Evolutionary conservation across 2,329 filamentous ascomycete genomes (phyloP).

Genomic region (Fusarium begoniae): DNA sequence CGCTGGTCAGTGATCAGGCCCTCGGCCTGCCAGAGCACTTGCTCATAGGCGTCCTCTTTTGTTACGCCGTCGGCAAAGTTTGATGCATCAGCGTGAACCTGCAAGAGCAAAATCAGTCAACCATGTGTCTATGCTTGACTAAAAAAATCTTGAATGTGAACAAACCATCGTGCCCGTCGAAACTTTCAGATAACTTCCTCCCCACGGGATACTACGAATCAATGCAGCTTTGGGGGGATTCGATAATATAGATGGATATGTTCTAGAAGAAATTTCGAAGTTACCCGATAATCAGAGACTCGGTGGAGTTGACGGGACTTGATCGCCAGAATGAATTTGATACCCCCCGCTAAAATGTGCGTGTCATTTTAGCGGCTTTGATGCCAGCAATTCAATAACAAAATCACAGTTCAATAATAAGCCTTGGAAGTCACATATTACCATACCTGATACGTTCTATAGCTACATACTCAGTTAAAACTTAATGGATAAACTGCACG

Average conservation of each 20-base stretch:
- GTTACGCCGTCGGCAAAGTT: conserved; percentile 73
- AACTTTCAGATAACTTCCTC: neutral
- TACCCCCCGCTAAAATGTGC: conserved; percentile 32
- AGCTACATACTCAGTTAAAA: neutral
- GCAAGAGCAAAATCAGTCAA: conserved; percentile 5
- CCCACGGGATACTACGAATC: no score
- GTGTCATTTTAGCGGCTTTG: conserved; percentile 41
- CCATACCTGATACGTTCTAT: neutral
- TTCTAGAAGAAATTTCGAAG: conserved; percentile 25
- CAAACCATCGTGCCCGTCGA: conserved; percentile 27
- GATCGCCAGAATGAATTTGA: conserved; percentile 21
- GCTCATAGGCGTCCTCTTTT: conserved; percentile 78
- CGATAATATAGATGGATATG: neutral
- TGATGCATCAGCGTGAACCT: conserved; percentile 83
- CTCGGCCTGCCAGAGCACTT: conserved; percentile 75
- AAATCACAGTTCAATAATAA: neutral
- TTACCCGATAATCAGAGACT: neutral
- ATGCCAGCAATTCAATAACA: conserved; percentile 20
- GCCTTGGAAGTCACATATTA: neutral
- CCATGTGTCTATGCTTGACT: neutral
- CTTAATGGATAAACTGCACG: neutral
- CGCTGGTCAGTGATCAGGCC: conserved; percentile 76
- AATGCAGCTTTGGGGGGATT: neutral
- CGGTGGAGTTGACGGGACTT: conserved; percentile 28
- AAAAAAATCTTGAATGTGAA: neutral